Base-by-base conservation (phyloP, 2,329 filamentous ascomycete species). In the Botrytis galanthina region DNA sequence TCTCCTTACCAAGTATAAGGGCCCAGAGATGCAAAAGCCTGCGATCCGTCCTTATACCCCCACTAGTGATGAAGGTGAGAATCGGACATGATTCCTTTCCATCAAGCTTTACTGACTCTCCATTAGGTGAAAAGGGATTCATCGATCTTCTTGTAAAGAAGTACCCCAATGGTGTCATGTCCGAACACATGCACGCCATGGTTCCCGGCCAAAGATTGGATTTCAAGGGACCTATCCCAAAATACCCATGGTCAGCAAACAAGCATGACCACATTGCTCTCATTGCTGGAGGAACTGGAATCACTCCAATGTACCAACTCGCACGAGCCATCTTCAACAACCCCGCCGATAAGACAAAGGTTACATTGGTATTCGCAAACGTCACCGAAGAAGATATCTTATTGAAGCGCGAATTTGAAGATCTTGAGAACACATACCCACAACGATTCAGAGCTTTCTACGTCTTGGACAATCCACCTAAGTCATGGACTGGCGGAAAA, bases 251-350 rank as follows among this genome's bases (percentile, higher is more conserved):
- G 95, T 82, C 89, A 71, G 81, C 91, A 78, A 98, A 98, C 89
- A 98, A 97, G 89, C 95, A 98, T 86, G 86, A 93, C 75, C 94
- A 98, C 86, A 90, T 97, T 79, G 91, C 89, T 57, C 87, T 95
- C 77, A 89, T 99, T 76, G 94, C 95, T n/a, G 96, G 96, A 79
- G 96, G 96, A 77, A 98, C 96, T 12, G 96, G 96, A 75, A 97
- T 99, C 83, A 96, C 96, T 18, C 96, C 96, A 78, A 98, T 98
- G 95, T 98, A 93, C 87, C 96, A 99, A 87, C 90, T 99, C 63
- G 87, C 90, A 77, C 93, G 93, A 76, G 88, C 91, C 81, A 97
- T 99, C 85, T 97, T 98, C 90, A 93, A 92, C 84, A 97, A 98
- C 89, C 94, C 95, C 75, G 89, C 93, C 61, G 96, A 99, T 86